Conservation (phyloP, 1,284 basidiomycete genomes). For the Leccinum huronense region DNA sequence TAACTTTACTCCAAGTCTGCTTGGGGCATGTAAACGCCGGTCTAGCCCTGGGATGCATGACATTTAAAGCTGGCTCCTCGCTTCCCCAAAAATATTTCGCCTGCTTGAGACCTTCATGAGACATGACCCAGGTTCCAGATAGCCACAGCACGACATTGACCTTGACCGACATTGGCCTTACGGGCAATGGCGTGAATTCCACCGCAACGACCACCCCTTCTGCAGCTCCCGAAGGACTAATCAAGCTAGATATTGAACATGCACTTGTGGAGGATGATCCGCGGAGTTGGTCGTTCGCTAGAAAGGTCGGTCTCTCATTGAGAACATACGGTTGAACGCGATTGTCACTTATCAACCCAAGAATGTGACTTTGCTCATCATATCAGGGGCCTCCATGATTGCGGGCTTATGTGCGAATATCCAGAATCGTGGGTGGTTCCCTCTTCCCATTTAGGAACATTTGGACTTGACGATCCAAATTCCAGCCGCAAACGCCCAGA, state of each 20-base stretch:
- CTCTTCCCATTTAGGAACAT: constrained; percentile 4
- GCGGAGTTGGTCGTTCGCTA: constrained; percentile 62
- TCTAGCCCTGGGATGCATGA: not conserved
- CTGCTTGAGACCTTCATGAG: constrained; percentile 6
- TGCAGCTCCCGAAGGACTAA: not conserved
- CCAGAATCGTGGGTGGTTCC: constrained; percentile 57
- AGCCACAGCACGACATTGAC: constrained; percentile 3
- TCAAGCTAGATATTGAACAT: constrained; percentile 60
- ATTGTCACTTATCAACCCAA: constrained; percentile 25
- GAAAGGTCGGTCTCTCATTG: constrained; percentile 52
- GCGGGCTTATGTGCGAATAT: constrained; percentile 69
- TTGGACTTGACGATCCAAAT: constrained; percentile 10
- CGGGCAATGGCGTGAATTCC: not conserved
- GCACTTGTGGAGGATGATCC: constrained; percentile 74
- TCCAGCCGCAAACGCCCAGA: constrained; percentile 66
- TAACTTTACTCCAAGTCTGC: not conserved
- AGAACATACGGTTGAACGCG: not conserved
- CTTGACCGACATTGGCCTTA: not conserved
- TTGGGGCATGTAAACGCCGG: not conserved
- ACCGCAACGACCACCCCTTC: not conserved
- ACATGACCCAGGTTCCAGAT: constrained; percentile 14
- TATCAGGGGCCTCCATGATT: constrained; percentile 64
- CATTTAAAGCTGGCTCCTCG: constrained; percentile 11
- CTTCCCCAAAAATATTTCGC: not conserved
- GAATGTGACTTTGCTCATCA: constrained; percentile 54